Evolutionary conservation across 2,329 filamentous ascomycete species (phyloP), one percentile per base, ranked within the genome.

Genomic region (Xylaria digitata): DNA sequence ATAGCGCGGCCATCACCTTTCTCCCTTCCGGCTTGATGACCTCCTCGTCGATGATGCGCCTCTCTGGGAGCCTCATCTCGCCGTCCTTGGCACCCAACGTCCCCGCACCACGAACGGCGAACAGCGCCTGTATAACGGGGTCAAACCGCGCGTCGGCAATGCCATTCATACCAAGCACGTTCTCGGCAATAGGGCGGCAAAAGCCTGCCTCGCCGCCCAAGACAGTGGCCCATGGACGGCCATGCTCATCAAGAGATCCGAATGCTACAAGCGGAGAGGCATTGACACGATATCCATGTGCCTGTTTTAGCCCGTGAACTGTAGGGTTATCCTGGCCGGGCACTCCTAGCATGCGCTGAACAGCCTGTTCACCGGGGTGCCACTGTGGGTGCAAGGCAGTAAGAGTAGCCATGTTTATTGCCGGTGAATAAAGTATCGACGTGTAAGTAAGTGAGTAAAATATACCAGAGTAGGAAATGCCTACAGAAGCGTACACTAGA

Each of bases 201-300:
- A 95, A 92, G 0, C 91, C 91, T 0, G 85, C 78, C 65, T 89
- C 82, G 17, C 93, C 93, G n/a, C 92, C 92, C 88, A 91, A 91
- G 7, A 96, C 69, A 0, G 91, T 91, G 17, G 90, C 91, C 93
- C 93, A 96, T 1, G 91, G 92, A 21, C 87, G 81, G 1, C 85
- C 85, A 21, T 88, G 74, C 2, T 80, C 78, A 74, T 96, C 92
- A 1, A 94, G 79, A 0, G 91, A 87, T 0, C 93, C 93, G 19
- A 96, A 79, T 0, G 92, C 92, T 15, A 96, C 82, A 7, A 96
- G 82, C 0, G 92, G 89, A 0, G 88, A 89, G 17, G 80, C 80
- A 57, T 85, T 82, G 2, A 94, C 83, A 68, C 92, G 85, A 68
- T 83, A 81, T 1, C 83, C 87, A 23, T 90, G 89, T 17, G 87